Evolutionary conservation across 2,329 filamentous ascomycete species (phyloP).

Genomic region (Ceratocystis huliohia): DNA sequence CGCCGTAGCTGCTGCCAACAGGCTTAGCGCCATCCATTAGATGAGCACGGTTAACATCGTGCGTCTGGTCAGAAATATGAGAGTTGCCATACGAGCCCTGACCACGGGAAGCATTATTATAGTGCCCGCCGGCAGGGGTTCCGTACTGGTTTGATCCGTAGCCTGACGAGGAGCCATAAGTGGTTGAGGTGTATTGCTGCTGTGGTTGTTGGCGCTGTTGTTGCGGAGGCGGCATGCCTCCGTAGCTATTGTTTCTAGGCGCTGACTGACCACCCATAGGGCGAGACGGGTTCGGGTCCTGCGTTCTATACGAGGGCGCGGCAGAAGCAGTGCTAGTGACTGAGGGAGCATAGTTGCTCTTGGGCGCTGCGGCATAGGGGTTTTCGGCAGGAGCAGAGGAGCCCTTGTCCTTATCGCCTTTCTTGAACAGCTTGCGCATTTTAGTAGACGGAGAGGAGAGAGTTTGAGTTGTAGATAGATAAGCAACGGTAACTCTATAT

Average conservation of each 20-base stretch:
- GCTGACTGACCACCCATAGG: slow-evolving; percentile 21
- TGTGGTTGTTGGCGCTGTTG: slow-evolving; percentile 22
- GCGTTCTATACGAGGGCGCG: slow-evolving; percentile 18
- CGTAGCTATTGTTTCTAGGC: slow-evolving; percentile 24
- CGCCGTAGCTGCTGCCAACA: slow-evolving; percentile 21
- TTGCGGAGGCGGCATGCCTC: slow-evolving; percentile 3
- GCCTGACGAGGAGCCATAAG: slow-evolving; percentile 28
- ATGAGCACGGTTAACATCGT: slow-evolving; percentile 34
- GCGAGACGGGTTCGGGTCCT: slow-evolving; percentile 17
- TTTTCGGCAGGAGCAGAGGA: slow-evolving; percentile 17
- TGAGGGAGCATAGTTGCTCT: slow-evolving; percentile 19
- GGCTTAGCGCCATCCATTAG: slow-evolving; percentile 18
- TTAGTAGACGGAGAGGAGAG: neutral
- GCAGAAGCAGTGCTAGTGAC: slow-evolving; percentile 12
- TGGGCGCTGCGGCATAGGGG: slow-evolving; percentile 19
- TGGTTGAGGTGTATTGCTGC: slow-evolving; percentile 12
- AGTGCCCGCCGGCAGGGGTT: slow-evolving; percentile 37
- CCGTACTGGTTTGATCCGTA: slow-evolving; percentile 45
- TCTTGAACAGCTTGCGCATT: slow-evolving; percentile 20
- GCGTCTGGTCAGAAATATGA: slow-evolving; percentile 29
- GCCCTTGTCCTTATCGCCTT: slow-evolving; percentile 19
- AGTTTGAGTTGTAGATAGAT: neutral
- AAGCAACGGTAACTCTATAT: neutral
- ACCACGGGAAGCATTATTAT: slow-evolving; percentile 40
- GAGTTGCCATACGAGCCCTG: slow-evolving; percentile 48